Base-by-base conservation (phyloP, 352 stramenopile genomes). In the Elongisporangium anandrum region DNA sequence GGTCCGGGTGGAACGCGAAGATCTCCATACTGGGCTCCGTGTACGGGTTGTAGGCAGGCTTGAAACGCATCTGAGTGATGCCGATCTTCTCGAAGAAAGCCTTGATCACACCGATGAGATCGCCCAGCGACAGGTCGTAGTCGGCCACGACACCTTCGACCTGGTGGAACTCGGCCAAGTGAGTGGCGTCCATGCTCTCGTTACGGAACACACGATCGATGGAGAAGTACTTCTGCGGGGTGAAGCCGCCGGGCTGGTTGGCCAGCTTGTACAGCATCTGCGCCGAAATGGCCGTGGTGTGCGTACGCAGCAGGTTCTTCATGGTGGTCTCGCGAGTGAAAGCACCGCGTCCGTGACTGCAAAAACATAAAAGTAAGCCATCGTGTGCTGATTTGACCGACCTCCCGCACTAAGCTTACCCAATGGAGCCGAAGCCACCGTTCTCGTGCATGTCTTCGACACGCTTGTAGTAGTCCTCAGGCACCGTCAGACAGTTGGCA, bases 1-100 rank as follows among this genome's bases (percentile, higher is more conserved):
- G 80, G 75, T 99, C 97, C 45, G 97, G 97, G 81, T 99, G 97
- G 84, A 99, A 99, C 47, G 97, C 97, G 74, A 99, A 99, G 72
- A 99, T 99, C 75, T 99, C 98, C 98, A 99, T 99, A 39, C 88
- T 98, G 19, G 98, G 98, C 81, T 99, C 98, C 50, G 98, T 99
- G 88, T 99, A 99, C 34, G 98, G 98, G 77, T 99, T 99, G 85
- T 99, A 99, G 22, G 98, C 98, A 17, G 98, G 98, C 85, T 99
- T 99, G 90, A 99, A 99, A 74, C 97, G 96, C 70, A 99, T 94
- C 76, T 99, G 80, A 26, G 92, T 98, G 69, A 98, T 98, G 53
- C 92, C 92, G 39, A 98, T 98, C 73, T 99, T 99, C 54, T 96
- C 85, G 82, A 99, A 99, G 84, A 99, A 99, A n/a, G 97, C 97